Evolutionary conservation across 169 alveolate species (phyloP), one percentile per base, ranked within the genome.

Genomic region (Cryptosporidium andersoni): DNA sequence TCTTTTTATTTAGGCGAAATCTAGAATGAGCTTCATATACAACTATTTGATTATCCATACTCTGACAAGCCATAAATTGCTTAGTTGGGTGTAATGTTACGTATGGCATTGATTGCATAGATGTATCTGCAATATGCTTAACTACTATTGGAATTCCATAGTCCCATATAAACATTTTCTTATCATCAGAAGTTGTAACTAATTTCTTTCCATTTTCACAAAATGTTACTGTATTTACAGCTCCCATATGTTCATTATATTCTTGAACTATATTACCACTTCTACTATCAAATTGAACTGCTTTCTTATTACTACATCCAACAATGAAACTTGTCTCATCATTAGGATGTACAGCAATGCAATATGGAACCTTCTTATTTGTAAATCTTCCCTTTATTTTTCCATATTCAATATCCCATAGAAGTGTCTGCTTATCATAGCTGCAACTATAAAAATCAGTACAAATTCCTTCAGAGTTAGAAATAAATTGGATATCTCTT

Each of bases 331-430:
- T 90, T 39, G 92, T 94, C 62, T 94, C 95, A 62, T 94, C 96
- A 3, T 66, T 81, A n/a, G 97, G 98, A 89, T 96, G 92, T 51
- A 95, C 92, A 64, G 96, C 92, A 40, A 96, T 94, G 66, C 98
- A 94, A 89, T 94, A 96, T 37, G 99, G 99, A 4, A 96, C 93
- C 66, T 94, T 95, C 62, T 94, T 94, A 64, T 93, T 93, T 51
- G 90, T 89, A 81, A 94, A 94, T 36, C 95, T 93, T 80, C 96
- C 91, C 53, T 92, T 90, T 8, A 95, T 95, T 93, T 96, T 96
- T 2, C 99, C 99, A 64, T 97, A 95, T 91, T 97, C 99, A 2
- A 98, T 96, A 88, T 97, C 99, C 99, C 99, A 97, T 66, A 90
- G 93, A 53, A 94, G 90, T 3, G 95, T 92, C 45, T 92, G 94